Conservation (phyloP, 495 filamentous ascomycete genomes). For the Xylaria cubensis region DNA sequence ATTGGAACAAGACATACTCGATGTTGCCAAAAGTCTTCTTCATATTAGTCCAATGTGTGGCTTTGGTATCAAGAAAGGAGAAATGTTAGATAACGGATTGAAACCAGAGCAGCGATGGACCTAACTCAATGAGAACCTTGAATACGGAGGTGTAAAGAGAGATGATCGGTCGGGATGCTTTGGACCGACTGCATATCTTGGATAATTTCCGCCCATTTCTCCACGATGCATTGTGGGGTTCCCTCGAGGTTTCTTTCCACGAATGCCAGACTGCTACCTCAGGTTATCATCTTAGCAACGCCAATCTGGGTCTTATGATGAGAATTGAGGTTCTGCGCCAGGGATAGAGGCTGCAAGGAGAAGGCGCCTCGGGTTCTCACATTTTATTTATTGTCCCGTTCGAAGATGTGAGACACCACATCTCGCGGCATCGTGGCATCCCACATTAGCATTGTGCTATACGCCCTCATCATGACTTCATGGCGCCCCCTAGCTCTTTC, state of each 20-base stretch:
- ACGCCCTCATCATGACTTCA: slow-evolving; percentile 12
- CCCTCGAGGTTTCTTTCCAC: slow-evolving; percentile 17
- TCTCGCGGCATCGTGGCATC: neutral
- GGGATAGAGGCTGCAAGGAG: neutral
- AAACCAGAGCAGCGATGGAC: too few species aligned
- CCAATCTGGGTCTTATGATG: slow-evolving; percentile 1
- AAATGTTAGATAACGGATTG: too few species aligned
- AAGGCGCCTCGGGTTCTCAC: neutral
- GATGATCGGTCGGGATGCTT: too few species aligned
- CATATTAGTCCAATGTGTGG: too few species aligned
- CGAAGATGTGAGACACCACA: neutral
- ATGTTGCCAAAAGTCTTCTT: too few species aligned
- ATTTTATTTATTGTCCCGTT: neutral
- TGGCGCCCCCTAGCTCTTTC: neutral
- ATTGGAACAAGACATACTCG: too few species aligned
- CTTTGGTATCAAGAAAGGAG: too few species aligned
- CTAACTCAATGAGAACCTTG: too few species aligned
- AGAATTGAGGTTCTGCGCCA: neutral
- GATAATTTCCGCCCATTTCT: too few species aligned
- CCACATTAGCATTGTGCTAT: neutral
- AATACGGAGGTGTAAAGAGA: too few species aligned
- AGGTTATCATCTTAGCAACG: neutral
- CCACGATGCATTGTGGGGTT: neutral
- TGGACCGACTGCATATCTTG: too few species aligned
- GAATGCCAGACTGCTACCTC: slow-evolving; percentile 10